Base-by-base conservation (phyloP, 1,284 basidiomycete species). In the Trametes pubescens region DNA sequence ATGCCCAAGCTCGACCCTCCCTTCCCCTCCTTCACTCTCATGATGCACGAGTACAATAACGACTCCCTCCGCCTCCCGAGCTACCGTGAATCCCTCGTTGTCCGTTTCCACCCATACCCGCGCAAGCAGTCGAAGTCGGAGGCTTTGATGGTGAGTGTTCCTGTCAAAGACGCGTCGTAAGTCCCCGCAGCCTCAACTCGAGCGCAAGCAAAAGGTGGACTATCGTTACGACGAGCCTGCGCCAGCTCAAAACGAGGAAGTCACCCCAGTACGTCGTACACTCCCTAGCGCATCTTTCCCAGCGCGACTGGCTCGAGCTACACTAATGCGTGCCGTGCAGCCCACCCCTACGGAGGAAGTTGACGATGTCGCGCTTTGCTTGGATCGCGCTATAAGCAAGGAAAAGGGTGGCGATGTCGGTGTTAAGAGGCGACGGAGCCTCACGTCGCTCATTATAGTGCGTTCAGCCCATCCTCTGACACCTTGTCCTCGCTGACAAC, bases 71-170 rank as follows among this genome's bases (percentile, higher is more conserved):
- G 65, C 9, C 65, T 69, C 14, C 68, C 68, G 11, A 65, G 59
- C 53, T 69, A 69, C 40, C 68, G 68, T 32, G 68, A 66, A 40
- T 62, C 61, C 62, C 47, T 62, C 34, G 51, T 69, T 53, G 18
- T 63, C 4, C 63, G 68, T 4, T 69, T 55, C 59, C 68, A 69
- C 43, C 68, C 68, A 3, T 69, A 69, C 59, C 56, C 68, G 18
- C 65, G 64, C 51, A 40, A 46, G 10, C 57, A 57, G 24, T 29
- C 48, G 9, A 61, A 56, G 53, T 34, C 46, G 22, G 35, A 61
- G 6, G 46, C 38, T 32, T 61, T 67, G 53, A 64, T 69, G 65
- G 65, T 67, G 46, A 67, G 65, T 58, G 22, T 22, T 29, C 29
- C 57, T 46, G 54, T 46, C 4, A 43, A 47, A 18, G 29, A 44